These are phyloP conservation scores for Lyophyllum decastes DNA, from an alignment of 768 basidiomycete species.

Conservation along the genomic window DNA sequence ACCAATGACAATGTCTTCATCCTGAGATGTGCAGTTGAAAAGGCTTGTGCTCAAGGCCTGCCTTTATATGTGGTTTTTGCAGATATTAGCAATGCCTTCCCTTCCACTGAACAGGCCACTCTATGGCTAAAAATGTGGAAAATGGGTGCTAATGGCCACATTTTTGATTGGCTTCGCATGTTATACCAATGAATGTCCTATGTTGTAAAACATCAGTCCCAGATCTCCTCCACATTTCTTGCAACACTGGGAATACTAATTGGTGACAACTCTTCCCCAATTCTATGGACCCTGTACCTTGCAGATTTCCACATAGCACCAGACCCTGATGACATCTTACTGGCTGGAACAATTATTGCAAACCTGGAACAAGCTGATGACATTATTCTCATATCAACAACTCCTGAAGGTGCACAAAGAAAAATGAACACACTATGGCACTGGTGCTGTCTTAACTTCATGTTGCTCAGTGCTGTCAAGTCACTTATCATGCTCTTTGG, in stretches of 20 bases:
- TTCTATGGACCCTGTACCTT: constrained; percentile 24
- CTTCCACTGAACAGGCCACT: constrained; percentile 24
- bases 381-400: constrained; percentile 18
- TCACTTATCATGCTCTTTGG: constrained; percentile 24
- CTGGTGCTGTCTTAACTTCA: constrained; percentile 24
- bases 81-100: constrained; percentile 29
- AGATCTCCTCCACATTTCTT: neutral
- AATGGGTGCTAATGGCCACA: constrained; percentile 16
- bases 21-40: constrained; percentile 15
- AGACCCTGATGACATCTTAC: constrained; percentile 14
- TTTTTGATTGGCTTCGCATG: constrained; percentile 21
- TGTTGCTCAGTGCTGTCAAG: constrained; percentile 24
- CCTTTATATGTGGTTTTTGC: constrained; percentile 18
- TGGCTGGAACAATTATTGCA: constrained; percentile 14
- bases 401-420: constrained; percentile 16
- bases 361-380: constrained; percentile 28
- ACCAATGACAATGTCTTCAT: constrained; percentile 16
- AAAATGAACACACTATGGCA: constrained; percentile 14
- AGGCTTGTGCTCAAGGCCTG: constrained; percentile 6
- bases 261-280: constrained; percentile 24
- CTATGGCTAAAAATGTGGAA: constrained; percentile 25
- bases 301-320: constrained; percentile 17
- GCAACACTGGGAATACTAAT: constrained; percentile 17
- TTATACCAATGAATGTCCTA: constrained; percentile 12
- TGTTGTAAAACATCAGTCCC: neutral